Conservation (phyloP, 2,329 filamentous ascomycete species). For the Colletotrichum higginsianum region DNA sequence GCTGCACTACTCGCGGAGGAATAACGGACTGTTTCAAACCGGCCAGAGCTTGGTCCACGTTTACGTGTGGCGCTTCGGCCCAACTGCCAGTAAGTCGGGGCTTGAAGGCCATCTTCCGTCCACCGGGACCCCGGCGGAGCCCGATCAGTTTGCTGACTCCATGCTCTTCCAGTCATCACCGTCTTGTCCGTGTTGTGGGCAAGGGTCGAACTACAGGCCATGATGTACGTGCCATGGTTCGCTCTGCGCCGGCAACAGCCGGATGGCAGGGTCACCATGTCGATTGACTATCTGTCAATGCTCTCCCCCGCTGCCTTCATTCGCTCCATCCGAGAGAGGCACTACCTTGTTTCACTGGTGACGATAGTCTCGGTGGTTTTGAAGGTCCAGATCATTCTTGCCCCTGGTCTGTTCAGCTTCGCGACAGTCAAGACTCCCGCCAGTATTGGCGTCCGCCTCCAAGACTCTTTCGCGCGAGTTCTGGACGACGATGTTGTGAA, state of each 20-base stretch:
- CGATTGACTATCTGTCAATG: slow-evolving; percentile 23
- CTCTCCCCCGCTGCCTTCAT: not conserved
- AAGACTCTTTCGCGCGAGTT: slow-evolving; percentile 14
- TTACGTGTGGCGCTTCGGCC: slow-evolving; percentile 26
- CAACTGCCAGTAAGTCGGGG: slow-evolving; percentile 14
- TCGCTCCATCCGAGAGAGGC: slow-evolving; percentile 12
- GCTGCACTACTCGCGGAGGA: slow-evolving; percentile 1
- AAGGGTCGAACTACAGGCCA: slow-evolving; percentile 27
- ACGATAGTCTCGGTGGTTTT: not conserved
- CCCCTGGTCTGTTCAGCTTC: slow-evolving; percentile 25
- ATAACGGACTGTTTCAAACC: slow-evolving; percentile 19
- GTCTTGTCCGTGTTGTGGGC: slow-evolving; percentile 20
- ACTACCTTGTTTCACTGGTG: slow-evolving; percentile 13
- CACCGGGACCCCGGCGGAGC: too few species aligned
- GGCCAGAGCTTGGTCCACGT: slow-evolving; percentile 9
- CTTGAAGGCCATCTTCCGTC: too few species aligned
- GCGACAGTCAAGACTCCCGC: not conserved
- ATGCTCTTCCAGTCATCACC: not conserved
- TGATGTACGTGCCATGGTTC: slow-evolving; percentile 31
- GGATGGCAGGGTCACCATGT: not conserved
- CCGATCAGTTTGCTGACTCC: not conserved
- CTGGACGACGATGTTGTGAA: not conserved
- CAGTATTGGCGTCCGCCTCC: not conserved
- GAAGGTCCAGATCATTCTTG: slow-evolving; percentile 18
- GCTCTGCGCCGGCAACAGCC: not conserved